Evolutionary conservation across 345 rosid species (phyloP), one percentile per base, ranked within the genome.

Genomic region (Rhizophora apiculata): DNA sequence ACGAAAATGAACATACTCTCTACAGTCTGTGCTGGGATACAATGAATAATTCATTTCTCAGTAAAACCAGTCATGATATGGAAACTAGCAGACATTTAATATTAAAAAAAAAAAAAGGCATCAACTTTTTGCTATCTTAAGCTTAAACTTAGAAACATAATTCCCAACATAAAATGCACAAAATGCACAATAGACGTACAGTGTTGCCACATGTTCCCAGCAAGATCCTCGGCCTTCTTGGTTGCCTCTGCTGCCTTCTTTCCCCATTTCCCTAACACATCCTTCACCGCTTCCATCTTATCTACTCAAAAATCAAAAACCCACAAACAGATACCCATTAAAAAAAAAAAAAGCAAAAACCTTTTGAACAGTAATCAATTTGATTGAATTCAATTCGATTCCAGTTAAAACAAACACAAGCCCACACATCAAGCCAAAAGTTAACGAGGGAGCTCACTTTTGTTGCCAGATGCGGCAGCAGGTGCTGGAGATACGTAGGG

Each of bases 201-300:
- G 82, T 91, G 96, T 57, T 93, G 96, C 96, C 96, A 91, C 83
- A 88, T 75, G 72, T 89, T 88, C 58, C 92, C 97, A 67, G 97
- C 94, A 75, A 93, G 92, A 81, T 90, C 99, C 81, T 89, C 92
- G 0, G 92, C 96, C 77, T 83, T 96, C 86, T 92, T 92, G 22
- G 97, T 82, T 20, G 93, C 92, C n/a, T 90, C 99, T 0, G 88
- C 85, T 0, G 94, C 97, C 88, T 82, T 92, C 79, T 96, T 92
- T 49, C 94, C 94, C 90, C 91, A 96, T 73, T 77, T 89, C n/a
- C 93, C 92, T 2, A 96, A 76, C 78, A 82, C 88, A 53, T 82
- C 98, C 87, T 85, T 92, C 82, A 96, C 90, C 0, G 90, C 31
- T 5, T 89, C 99, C 83, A 90, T 78, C 81, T 73, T 96, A 78